Base-by-base conservation (phyloP, 257 asterid species). In the Capsicum rhomboideum region DNA sequence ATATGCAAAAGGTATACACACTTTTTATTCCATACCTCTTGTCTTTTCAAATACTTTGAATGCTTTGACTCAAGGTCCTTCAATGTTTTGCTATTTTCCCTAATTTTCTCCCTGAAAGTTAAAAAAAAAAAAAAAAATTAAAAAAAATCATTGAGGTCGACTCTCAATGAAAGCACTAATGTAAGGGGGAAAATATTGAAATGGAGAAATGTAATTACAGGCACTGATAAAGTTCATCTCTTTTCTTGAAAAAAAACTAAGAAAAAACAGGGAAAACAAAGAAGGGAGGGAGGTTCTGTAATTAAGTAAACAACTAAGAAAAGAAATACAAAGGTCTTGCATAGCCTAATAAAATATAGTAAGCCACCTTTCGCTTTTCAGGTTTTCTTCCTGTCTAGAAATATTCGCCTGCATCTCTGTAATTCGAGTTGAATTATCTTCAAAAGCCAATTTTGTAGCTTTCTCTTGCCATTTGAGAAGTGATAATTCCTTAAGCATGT, bases 381-480 rank as follows among this genome's bases (percentile, higher is more conserved):
- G 90, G 86, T 88, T 91, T 86, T 89, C 96, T 90, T 95, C 98
- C 75, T 92, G 86, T 86, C 83, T 87, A 46, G 91, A 85, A 81
- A 95, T 91, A 88, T 87, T 88, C 59, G 90, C 89, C 85, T 91
- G 95, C 75, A 93, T 83, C 72, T 93, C 97, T 26, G 82, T 85
- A 34, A 91, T 80, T 86, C 91, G 91, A 42, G 93, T 63, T 69
- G 88, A 85, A 82, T 92, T 97, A 9, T 90, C 93, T 88, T 94
- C 97, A 82, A 93, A 93, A 82, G 97, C 95, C 29, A 94, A 87
- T 50, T 86, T 90, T 61, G 99, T 90, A 80, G 97, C 96, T 91
- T 93, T 97, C 86, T 93, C 98, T 93, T 97, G 93, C 99, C 99
- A 97, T 89, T 93, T 93, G 75, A 97, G 85, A 71, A 91, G 91